Base-by-base conservation (phyloP, 148 eudicot species). In the Arctostaphylos glauca region DNA sequence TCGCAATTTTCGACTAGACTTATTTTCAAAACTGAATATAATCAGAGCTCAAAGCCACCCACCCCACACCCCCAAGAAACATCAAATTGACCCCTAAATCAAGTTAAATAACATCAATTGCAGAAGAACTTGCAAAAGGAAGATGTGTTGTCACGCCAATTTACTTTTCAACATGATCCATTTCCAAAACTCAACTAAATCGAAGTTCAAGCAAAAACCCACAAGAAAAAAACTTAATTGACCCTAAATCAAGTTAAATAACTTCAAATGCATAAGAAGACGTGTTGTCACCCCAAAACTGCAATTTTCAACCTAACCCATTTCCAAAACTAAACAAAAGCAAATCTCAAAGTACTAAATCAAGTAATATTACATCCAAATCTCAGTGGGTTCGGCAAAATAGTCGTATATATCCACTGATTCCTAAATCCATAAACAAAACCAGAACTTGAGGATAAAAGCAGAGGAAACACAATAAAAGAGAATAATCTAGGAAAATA, bases 291-390 rank as follows among this genome's bases (percentile, higher is more conserved):
- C 49, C 19, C 67, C 41, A 43, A 43, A 19, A 59, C 49, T 6
- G 43, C 54, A 67, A n/a, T 50, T 31, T 67, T 14, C 6, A 25
- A 80, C 74, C 52, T 14, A 62, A 62, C 56, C 81, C 81, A 80
- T 62, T 46, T 62, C 43, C 18, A 80, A 48, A 80, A 47, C 56
- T 80, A 23, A 47, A 80, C 46, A 23, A 79, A 62, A 49, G 67
- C 43, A 80, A 80, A 60, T 54, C 74, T 48, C 44, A 47, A 47
- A 80, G 73, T 6, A 12, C 78, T 48, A 64, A n/a, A 46, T 80
- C 56, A 64, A 5, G 73, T 25, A 15, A 80, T 23, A 80, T 16
- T 49, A 15, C 3, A 23, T 21, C 41, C 54, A 79, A 60, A 60
- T 79, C 43, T n/a, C 38, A 23, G 70, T 44, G 54, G 53, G 41